phyloP scores from a whole-genome alignment of 2,329 filamentous ascomycete genomes.

The Ilyonectria destructans region DNA sequence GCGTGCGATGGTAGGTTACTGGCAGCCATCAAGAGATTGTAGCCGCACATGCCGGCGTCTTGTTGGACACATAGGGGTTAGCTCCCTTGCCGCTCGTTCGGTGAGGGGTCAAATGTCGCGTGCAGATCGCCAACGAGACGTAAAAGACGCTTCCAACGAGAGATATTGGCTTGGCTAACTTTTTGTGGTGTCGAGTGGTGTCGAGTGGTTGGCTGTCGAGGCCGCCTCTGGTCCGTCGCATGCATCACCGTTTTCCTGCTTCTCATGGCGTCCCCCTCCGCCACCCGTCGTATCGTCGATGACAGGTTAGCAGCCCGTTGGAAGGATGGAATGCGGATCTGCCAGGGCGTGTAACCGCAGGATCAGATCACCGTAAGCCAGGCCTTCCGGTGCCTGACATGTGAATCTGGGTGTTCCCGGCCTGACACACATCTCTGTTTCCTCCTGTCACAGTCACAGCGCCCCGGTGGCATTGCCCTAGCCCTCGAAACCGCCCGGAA shows the following conservation, averaged over 20 bases:
- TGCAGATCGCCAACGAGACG: constrained; percentile 15
- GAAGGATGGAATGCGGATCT: not conserved
- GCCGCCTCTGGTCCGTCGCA: not conserved
- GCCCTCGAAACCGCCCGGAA: not conserved
- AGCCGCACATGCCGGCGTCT: constrained; percentile 23
- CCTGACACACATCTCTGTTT: constrained; percentile 2
- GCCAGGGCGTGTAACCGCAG: constrained; percentile 20
- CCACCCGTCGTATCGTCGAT: not conserved
- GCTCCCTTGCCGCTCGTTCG: constrained; percentile 33
- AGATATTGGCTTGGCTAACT: not conserved
- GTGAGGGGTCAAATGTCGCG: constrained; percentile 32
- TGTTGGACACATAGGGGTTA: constrained; percentile 29
- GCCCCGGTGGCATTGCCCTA: not conserved
- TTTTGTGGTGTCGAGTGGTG: constrained; percentile 4
- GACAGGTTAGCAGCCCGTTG: constrained; percentile 5
- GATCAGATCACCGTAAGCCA: constrained; percentile 20
- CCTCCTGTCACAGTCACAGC: not conserved
- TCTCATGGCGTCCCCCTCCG: not conserved
- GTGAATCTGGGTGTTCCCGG: constrained; percentile 22
- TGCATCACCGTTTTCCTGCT: constrained; percentile 3
- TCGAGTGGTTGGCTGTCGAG: constrained; percentile 1
- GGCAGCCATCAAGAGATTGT: constrained; percentile 23
- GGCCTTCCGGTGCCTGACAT: constrained; percentile 29
- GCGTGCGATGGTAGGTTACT: constrained; percentile 3
- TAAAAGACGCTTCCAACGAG: not conserved